These are phyloP conservation scores for Naganishia albida DNA, from an alignment of 1,284 basidiomycete genomes.

Conservation along the genomic window DNA sequence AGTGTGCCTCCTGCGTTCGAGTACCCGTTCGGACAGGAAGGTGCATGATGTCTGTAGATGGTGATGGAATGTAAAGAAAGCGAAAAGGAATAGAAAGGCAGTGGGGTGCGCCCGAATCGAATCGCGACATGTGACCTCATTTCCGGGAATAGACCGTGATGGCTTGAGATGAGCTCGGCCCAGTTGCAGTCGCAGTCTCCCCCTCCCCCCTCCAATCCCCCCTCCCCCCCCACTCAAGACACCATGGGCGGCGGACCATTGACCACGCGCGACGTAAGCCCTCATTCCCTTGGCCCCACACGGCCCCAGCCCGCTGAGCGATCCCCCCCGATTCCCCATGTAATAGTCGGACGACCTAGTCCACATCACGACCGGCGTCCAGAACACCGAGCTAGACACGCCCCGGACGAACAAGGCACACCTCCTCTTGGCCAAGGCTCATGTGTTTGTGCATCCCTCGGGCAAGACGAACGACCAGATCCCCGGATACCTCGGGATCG, in stretches of 20 bases:
- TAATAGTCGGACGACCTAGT: constrained; percentile 30
- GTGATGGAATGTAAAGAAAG: not conserved
- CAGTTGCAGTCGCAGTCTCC: too few relatives aligned
- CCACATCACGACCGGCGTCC: constrained; percentile 14
- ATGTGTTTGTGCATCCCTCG: constrained; percentile 92
- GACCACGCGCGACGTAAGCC: constrained; percentile 8
- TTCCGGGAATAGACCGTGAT: too few relatives aligned
- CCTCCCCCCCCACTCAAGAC: not conserved
- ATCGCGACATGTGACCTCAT: too few relatives aligned
- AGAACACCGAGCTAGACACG: not conserved
- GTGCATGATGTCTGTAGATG: constrained; percentile 17
- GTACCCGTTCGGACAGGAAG: constrained; percentile 32
- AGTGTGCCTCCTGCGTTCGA: constrained; percentile 59
- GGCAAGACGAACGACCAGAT: constrained; percentile 89
- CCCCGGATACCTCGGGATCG: constrained; percentile 83
- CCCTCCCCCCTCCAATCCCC: too few relatives aligned
- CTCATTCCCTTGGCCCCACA: not conserved
- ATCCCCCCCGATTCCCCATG: not conserved
- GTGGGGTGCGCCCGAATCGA: too few relatives aligned
- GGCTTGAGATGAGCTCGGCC: too few relatives aligned
- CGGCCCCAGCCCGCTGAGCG: not conserved
- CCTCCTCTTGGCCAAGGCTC: constrained; percentile 82
- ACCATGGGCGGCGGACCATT: constrained; percentile 26
- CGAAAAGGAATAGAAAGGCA: not conserved
- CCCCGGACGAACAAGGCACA: constrained; percentile 36